Percentiles rank a stretch among this genome's conserved stretches.
Evolutionary conservation across 2,329 filamentous ascomycete genomes (phyloP).

Genomic region (Aspergillus neoniger): DNA sequence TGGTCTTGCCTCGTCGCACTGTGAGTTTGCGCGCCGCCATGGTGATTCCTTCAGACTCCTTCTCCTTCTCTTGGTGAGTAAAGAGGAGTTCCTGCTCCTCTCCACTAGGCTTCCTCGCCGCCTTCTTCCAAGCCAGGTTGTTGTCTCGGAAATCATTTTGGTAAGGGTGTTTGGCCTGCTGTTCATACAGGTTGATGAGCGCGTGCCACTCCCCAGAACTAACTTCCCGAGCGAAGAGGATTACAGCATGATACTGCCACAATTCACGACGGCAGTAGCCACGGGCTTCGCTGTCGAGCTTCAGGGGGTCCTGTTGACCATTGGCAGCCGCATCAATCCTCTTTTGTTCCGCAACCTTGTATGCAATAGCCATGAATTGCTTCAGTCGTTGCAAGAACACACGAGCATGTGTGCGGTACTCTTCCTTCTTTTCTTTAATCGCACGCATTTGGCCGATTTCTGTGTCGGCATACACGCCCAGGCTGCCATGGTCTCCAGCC

Average conservation of each 20-base stretch:
- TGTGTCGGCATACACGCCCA: slow-evolving; percentile 69
- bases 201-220: slow-evolving; percentile 79
- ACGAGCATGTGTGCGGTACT: slow-evolving; percentile 75
- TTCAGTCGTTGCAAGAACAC: slow-evolving; percentile 77
- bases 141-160: slow-evolving; percentile 80
- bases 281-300: slow-evolving; percentile 71
- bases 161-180: slow-evolving; percentile 74
- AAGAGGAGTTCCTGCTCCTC: slow-evolving; percentile 87
- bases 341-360: slow-evolving; percentile 72
- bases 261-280: slow-evolving; percentile 70
- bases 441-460: slow-evolving; percentile 84
- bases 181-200: slow-evolving; percentile 77
- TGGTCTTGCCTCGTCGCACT: slow-evolving; percentile 88
- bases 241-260: slow-evolving; percentile 84
- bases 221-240: slow-evolving; percentile 85
- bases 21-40: slow-evolving; percentile 84
- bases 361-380: slow-evolving; percentile 79
- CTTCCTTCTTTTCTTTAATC: slow-evolving; percentile 89
- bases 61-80: slow-evolving; percentile 84
- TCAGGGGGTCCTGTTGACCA: slow-evolving; percentile 49
- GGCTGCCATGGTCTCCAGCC: slow-evolving; percentile 37
- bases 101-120: slow-evolving; percentile 70
- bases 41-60: slow-evolving; percentile 67
- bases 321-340: slow-evolving; percentile 62
- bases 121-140: slow-evolving; percentile 74